phyloP scores from a whole-genome alignment of 371 early-diverging fungal genomes.

The Mortierella sp. region DNA sequence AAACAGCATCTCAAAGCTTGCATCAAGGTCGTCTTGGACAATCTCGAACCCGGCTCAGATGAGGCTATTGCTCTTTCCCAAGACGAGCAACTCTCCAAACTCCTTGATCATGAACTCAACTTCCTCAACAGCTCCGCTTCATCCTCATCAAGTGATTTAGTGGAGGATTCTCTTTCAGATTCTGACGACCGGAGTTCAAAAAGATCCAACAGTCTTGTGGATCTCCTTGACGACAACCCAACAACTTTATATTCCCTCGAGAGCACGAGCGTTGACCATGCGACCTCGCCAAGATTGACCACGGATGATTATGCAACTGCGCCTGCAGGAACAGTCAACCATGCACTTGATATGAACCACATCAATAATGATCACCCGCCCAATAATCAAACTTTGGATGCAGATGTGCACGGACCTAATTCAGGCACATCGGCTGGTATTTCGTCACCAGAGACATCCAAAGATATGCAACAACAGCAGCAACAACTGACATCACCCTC shows the following conservation, averaged over 20 bases:
- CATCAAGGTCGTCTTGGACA: conserved; percentile 50
- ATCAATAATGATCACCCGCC: neutral
- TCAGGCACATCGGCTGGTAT: conserved; percentile 24
- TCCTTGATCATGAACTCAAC: conserved; percentile 42
- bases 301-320: conserved; percentile 3
- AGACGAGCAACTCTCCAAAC: conserved; percentile 46
- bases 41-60: conserved; percentile 1
- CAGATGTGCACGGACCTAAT: conserved; percentile 42
- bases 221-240: conserved; percentile 23
- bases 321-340: conserved; percentile 2
- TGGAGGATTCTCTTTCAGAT: conserved; percentile 10
- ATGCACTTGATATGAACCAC: neutral
- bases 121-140: conserved; percentile 42
- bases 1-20: conserved; percentile 42
- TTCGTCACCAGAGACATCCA: neutral
- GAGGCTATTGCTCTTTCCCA: conserved; percentile 17
- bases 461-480: neutral
- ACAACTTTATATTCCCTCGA: conserved; percentile 17
- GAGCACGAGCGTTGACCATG: neutral
- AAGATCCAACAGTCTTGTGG: conserved; percentile 4
- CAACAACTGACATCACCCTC: neutral
- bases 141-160: conserved; percentile 44
- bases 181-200: conserved; percentile 5
- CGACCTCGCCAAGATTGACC: neutral
- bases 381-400: conserved; percentile 7